Evolutionary conservation across 305 asterid species (phyloP), one percentile per base, ranked within the genome.

Genomic region (Fraxinus albicans): DNA sequence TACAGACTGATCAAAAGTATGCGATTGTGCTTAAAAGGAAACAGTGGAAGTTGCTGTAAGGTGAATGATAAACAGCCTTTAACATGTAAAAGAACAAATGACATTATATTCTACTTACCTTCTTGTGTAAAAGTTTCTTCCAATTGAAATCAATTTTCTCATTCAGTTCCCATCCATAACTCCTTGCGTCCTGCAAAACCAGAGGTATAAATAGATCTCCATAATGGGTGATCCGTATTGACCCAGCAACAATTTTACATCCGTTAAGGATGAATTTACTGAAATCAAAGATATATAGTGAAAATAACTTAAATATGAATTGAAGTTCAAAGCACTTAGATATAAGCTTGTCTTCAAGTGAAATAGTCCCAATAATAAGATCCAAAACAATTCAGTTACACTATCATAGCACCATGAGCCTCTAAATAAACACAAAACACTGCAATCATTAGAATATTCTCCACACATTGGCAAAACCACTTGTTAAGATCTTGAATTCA

Each of bases 91-190:
- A 42, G 36, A 84, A 79, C 33, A 47, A 4, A 78, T 29, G 69
- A 79, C 13, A 50, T 77, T n/a, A 82, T 36, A 35, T 36, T 85
- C 36, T 12, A 76, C 86, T 55, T 17, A 92, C 99, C 98, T 96
- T 96, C 88, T 96, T 96, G 2, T 93, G 96, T 83, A 96, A 78
- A 84, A 96, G 99, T 84, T 89, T 96, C 94, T 96, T 93, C 99
- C 99, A 96, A 81, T 93, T 93, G 92, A 94, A 96, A 85, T 93
- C 91, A 84, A 88, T 81, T 60, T 79, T 92, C 87, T 94, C 97
- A 83, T 89, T 95, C 85, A 96, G 83, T 84, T 96, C 98, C 99
- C 99, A 96, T 63, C 99, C 99, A 79, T 82, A 96, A 86, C 83
- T 94, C 92, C 95, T 91, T 5, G 99, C 97, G 82, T 96, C 99